A percentile compares a stretch with the other conserved stretches of the same genome.
phyloP scores from a whole-genome alignment of 169 alveolate species.

The Plasmodium sp. region DNA sequence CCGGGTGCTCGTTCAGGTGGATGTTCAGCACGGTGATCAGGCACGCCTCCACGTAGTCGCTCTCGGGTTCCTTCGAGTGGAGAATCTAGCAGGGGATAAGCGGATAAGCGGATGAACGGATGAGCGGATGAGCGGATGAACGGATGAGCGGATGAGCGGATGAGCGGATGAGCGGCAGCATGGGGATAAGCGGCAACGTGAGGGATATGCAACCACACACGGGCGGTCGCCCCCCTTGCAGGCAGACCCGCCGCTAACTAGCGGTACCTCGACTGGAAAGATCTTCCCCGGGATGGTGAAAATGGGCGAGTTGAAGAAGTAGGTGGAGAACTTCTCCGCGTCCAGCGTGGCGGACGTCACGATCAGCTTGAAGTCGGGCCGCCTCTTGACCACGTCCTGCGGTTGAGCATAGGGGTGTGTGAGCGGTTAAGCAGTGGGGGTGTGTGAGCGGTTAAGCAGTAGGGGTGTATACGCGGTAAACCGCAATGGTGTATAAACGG shows the following conservation, averaged over 20 bases:
- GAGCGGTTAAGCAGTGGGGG: not conserved
- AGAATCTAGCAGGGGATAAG: constrained; percentile 40
- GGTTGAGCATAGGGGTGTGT: not conserved
- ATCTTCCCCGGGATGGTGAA: constrained; percentile 99
- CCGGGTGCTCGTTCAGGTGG: constrained; percentile 97
- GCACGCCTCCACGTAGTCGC: constrained; percentile 98
- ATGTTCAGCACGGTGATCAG: constrained; percentile 96
- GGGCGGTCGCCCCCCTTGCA: too few species aligned
- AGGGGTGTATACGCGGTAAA: not conserved
- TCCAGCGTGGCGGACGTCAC: constrained; percentile 99
- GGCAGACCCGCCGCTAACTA: too few species aligned
- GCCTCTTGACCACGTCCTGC: constrained; percentile 90
- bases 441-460: constrained; percentile 2
- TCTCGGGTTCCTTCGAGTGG: constrained; percentile 98
- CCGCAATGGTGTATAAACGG: too few species aligned
- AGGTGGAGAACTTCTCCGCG: constrained; percentile 97
- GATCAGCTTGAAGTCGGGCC: constrained; percentile 96
- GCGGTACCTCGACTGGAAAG: constrained; percentile 96
- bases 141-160: too few species aligned
- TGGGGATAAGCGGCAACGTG: too few species aligned
- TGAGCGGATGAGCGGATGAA: too few species aligned
- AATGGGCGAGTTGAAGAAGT: constrained; percentile 96
- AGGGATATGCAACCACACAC: too few species aligned
- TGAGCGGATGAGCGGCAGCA: too few species aligned
- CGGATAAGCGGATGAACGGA: not conserved